A percentile compares a stretch with the other conserved stretches of the same genome.
These are phyloP conservation scores for Phytophthora idaei DNA, from an alignment of 352 stramenopile species.

Conservation along the genomic window DNA sequence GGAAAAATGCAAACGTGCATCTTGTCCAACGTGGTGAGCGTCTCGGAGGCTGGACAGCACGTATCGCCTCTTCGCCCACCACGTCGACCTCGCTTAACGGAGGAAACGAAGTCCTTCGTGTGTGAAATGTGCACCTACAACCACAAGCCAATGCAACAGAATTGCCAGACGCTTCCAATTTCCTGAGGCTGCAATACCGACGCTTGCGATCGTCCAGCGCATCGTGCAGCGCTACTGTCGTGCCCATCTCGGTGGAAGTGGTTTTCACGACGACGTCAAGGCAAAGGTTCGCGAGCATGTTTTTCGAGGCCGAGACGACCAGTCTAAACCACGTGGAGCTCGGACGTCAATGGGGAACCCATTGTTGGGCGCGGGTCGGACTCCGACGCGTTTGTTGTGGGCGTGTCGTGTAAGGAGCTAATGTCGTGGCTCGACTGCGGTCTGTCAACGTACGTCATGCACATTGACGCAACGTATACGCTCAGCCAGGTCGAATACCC, in stretches of 20 bases:
- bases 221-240: background rate
- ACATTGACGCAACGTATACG: background rate
- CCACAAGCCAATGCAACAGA: background rate
- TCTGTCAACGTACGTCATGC: background rate
- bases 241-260: background rate
- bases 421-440: background rate
- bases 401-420: background rate
- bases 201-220: background rate
- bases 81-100: background rate
- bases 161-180: background rate
- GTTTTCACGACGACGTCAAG: background rate
- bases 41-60: constrained; percentile 2
- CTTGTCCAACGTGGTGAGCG: too few species aligned
- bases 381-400: background rate
- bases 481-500: background rate
- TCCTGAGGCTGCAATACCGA: background rate
- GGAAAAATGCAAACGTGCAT: too few species aligned
- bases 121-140: background rate
- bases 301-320: background rate
- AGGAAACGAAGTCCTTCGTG: background rate
- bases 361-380: background rate
- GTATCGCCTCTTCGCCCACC: background rate
- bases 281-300: too few species aligned
- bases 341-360: too few species aligned
- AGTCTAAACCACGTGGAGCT: background rate